These are phyloP conservation scores for Lodderomyces orthopsilosis DNA, from an alignment of 1,139 yeast species.

Conservation along the genomic window DNA sequence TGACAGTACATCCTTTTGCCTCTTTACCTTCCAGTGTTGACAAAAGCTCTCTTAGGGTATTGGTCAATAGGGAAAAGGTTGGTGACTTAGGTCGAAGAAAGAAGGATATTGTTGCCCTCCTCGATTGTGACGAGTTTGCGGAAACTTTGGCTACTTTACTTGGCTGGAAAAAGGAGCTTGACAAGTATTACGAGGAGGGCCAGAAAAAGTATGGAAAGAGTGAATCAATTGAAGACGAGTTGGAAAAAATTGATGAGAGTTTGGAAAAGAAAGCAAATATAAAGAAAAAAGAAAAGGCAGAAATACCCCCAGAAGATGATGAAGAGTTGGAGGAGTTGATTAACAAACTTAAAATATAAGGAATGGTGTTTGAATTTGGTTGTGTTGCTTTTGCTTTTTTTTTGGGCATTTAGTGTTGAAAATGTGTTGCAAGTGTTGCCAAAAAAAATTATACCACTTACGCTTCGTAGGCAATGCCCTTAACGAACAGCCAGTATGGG, in stretches of 20 bases:
- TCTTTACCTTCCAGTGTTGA: conserved; percentile 67
- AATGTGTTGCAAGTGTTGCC: too few relatives aligned
- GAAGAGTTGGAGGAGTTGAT: background rate
- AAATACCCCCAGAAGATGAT: background rate
- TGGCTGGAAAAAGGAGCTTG: conserved; percentile 64
- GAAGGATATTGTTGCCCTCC: conserved; percentile 57
- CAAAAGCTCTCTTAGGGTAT: conserved; percentile 49
- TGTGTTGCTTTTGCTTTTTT: too few relatives aligned
- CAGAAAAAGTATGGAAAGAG: conserved; percentile 15
- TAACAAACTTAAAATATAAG: background rate
- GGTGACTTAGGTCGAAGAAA: conserved; percentile 59
- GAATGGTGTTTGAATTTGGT: background rate
- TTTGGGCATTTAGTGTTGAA: too few relatives aligned
- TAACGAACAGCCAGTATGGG: conserved; percentile 9
- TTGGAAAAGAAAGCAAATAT: conserved; percentile 5
- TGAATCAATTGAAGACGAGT: conserved; percentile 13
- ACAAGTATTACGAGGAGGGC: conserved; percentile 26
- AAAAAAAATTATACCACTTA: too few relatives aligned
- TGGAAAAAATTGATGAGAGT: conserved; percentile 10
- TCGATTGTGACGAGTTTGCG: conserved; percentile 65
- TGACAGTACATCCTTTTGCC: conserved; percentile 89
- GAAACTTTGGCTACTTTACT: conserved; percentile 48
- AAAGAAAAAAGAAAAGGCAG: conserved; percentile 4
- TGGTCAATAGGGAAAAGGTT: conserved; percentile 72
- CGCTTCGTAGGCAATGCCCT: background rate